Evolutionary conservation across 2,329 filamentous ascomycete genomes (phyloP).

Genomic region (Beauveria sp.): DNA sequence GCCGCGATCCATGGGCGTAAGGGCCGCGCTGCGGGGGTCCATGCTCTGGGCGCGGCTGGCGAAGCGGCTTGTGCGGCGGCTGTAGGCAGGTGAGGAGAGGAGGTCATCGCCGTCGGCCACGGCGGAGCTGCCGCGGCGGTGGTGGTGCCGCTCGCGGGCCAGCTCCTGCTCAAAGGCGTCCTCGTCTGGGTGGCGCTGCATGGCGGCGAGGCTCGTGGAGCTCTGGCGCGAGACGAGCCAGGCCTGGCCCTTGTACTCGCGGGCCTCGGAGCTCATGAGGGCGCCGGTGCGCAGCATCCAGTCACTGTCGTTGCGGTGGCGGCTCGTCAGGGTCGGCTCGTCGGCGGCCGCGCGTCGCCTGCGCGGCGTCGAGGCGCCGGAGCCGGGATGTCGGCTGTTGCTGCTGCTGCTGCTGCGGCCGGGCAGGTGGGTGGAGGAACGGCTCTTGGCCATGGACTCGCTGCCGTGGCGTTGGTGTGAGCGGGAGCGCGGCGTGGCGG

Average conservation of each 20-base stretch:
- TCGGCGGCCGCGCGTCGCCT: conserved; percentile 25
- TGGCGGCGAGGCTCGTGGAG: conserved; percentile 52
- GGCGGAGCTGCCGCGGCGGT: conserved; percentile 38
- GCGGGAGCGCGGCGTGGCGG: conserved; percentile 40
- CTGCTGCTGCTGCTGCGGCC: conserved; percentile 12
- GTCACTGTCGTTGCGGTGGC: conserved; percentile 46
- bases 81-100: conserved; percentile 27
- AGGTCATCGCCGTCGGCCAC: conserved; percentile 29
- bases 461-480: conserved; percentile 35
- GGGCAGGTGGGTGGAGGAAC: conserved; percentile 51
- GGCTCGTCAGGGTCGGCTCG: conserved; percentile 22
- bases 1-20: conserved; percentile 35
- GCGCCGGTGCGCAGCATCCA: conserved; percentile 60
- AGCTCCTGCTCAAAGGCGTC: conserved; percentile 45
- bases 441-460: conserved; percentile 47
- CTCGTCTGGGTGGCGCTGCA: conserved; percentile 41
- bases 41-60: conserved; percentile 31
- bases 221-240: conserved; percentile 61
- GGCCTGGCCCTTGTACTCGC: conserved; percentile 60
- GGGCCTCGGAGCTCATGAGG: conserved; percentile 51
- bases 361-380: conserved; percentile 27
- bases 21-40: conserved; percentile 29
- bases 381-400: conserved; percentile 14
- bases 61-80: conserved; percentile 40
- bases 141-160: conserved; percentile 36